Evolutionary conservation across 2,329 filamentous ascomycete genomes (phyloP), one percentile per base, ranked within the genome.

Genomic region (Claviceps sp.): DNA sequence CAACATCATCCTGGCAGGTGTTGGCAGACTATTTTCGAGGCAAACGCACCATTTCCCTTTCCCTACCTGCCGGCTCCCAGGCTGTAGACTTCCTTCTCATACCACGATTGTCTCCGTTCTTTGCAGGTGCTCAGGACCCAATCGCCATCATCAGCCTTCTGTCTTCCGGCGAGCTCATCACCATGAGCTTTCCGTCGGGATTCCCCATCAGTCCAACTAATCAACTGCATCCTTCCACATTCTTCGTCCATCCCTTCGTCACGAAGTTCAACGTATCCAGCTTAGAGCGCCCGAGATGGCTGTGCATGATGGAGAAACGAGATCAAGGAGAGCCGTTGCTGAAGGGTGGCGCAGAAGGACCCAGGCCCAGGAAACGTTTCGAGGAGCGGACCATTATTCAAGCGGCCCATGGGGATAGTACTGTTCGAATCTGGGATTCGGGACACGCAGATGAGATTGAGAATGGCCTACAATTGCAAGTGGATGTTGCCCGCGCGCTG

Each of bases 361-460:
- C 76, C 5, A 80, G 82, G 56, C 80, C 83, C 6, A 71, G 87
- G 42, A 86, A 88, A 60, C 75, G 87, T 55, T 90, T 87, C 59
- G 89, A 95, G 61, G 78, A 83, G 54, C 80, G 93, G 47, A 95
- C 89, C 52, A 79, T 97, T 45, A 77, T 95, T 6, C 85, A 91
- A 55, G 88, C 87, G 4, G 85, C 88, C 0, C 91, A 98, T 65
- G 88, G 85, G 3, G 93, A 98, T 66, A 88, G 90, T 50, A 94
- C 86, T 0, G 75, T 98, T n/a, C 78, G 90, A 36, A 73, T 97
- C 6, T 98, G 90, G 89, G 93, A 98, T 66, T 80, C 85, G 20
- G 93, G 93, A 0, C 86, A 95, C 61, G 86, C 82, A 14, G 93
- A 98, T 62, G 88, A 96, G 61, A 86, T 98, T 49, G 93, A 98